Evolutionary conservation across 257 asterid genomes (phyloP), one percentile per base, ranked within the genome.

Genomic region (Rhazya stricta): DNA sequence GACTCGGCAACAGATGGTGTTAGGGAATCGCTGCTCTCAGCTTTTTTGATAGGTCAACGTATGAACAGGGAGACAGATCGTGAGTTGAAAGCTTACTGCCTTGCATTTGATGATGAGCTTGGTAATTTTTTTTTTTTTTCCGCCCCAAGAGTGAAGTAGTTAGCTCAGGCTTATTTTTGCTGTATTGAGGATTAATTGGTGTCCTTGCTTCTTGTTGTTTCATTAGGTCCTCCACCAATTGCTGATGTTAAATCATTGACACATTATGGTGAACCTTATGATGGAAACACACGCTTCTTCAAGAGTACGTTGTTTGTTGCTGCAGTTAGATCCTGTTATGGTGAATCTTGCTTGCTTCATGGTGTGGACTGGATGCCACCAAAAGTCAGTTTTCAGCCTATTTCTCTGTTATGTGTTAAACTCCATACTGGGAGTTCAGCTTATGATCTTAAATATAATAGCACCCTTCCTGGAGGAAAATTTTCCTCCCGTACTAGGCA

Each of bases 311-410:
- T 92, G 72, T 94, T 94, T 84, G 99, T 90, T 78, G 99, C 99
- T 80, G 98, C 99, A 11, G 96, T 94, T 88, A 87, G 99, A 82
- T 94, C 99, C 70, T 92, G 96, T 78, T 94, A 94, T 75, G 96
- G 92, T 46, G 97, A 94, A 90, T 90, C 97, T 81, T 90, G 91
- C 89, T 85, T 92, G 91, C 97, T 94, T 75, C 99, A 94, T 76
- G 99, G 99, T 71, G 96, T 89, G 77, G 99, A 90, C 61, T 94
- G 97, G 97, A 92, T 94, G 97, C 96, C 99, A 42, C 99, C 99
- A 51, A 94, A 94, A 97, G 97, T 94, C 75, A 72, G 43, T 76
- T 29, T 50, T 41, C 27, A 48, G 61, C 21, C 61, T 57, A 45
- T 43, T 18, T 19, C n/a, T 45, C 43, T 61, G 6, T 25, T 8